Base-by-base conservation (phyloP, 1,139 yeast species). In the Debaryomyces robertsiae region DNA sequence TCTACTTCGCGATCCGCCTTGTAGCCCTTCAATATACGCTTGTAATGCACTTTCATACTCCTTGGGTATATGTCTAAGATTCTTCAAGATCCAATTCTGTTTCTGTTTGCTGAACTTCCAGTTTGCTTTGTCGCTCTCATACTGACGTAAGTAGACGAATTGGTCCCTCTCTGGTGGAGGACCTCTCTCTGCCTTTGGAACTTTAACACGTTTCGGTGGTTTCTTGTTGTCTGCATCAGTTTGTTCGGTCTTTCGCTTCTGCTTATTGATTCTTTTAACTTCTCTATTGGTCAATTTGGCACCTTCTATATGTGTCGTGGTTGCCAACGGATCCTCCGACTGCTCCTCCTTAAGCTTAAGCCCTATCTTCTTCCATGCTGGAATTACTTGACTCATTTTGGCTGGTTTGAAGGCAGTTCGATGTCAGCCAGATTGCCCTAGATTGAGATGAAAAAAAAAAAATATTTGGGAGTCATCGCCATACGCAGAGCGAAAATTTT, bases 101-200 rank as follows among this genome's bases (percentile, higher is more conserved):
- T 91, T 90, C 66, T 87, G 95, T 57, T 91, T 91, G 44, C 95
- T 85, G 59, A 91, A 91, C 65, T 90, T 91, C 98, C 98, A 91
- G 46, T 75, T 72, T 0, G 66, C 76, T 44, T 69, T 73, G 50
- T 83, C 89, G 7, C 74, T 69, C 17, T 69, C 67, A 54, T 79
- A 91, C 42, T 81, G 88, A 43, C 81, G 75, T 51, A 91, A 65
- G 55, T 91, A 91, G 1, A 74, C 80, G 38, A 87, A 67, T 59
- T 90, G 96, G 57, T 90, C 97, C 48, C 81, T 83, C 47, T 83
- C 90, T 17, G 90, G 89, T 1, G 90, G 88, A 5, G 88, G 83
- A 1, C 78, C 70, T 43, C 93, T 77, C 55, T 87, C 89, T 31
- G 71, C 66, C 57, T 86, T 89, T 7, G 96, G 91, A 22, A 85